These are phyloP conservation scores for Aspergillus sp. DNA, from an alignment of 2,329 filamentous ascomycete species.

Conservation along the genomic window DNA sequence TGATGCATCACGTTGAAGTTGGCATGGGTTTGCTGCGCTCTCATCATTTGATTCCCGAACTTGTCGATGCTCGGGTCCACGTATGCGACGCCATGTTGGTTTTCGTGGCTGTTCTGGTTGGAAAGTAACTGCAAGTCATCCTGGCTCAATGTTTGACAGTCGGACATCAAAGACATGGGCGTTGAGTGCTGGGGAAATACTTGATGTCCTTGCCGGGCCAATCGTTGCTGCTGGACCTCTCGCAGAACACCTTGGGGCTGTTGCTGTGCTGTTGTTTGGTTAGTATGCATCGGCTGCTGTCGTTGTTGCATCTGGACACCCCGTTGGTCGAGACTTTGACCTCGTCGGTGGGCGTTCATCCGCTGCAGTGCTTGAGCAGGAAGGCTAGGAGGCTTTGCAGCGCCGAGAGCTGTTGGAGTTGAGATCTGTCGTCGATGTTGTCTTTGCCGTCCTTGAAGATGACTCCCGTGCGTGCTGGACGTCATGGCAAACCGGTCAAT, in stretches of 20 bases:
- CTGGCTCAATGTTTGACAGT: slow-evolving; percentile 22
- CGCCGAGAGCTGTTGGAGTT: slow-evolving; percentile 69
- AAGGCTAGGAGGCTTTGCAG: slow-evolving; percentile 60
- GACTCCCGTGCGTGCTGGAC: slow-evolving; percentile 60
- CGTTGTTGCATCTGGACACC: slow-evolving; percentile 46
- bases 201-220: slow-evolving; percentile 65
- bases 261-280: slow-evolving; percentile 48
- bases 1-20: slow-evolving; percentile 26
- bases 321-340: slow-evolving; percentile 73
- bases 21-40: slow-evolving; percentile 13
- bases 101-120: slow-evolving; percentile 30
- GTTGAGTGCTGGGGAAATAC: slow-evolving; percentile 25
- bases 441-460: slow-evolving; percentile 64
- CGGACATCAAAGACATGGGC: slow-evolving; percentile 16
- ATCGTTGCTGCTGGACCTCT: slow-evolving; percentile 83
- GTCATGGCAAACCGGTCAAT: slow-evolving; percentile 54
- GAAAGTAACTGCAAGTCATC: slow-evolving; percentile 25
- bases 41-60: background rate
- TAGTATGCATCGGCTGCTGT: slow-evolving; percentile 42
- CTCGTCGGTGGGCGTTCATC: slow-evolving; percentile 62
- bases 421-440: slow-evolving; percentile 83
- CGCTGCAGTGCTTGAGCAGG: slow-evolving; percentile 46
- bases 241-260: slow-evolving; percentile 71
- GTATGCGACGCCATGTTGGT: slow-evolving; percentile 19
- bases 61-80: slow-evolving; percentile 11